A percentile compares a stretch with the other conserved stretches of the same genome.
These are phyloP conservation scores for Myriangium duriaei DNA, from an alignment of 2,329 filamentous ascomycete genomes.

Conservation along the genomic window DNA sequence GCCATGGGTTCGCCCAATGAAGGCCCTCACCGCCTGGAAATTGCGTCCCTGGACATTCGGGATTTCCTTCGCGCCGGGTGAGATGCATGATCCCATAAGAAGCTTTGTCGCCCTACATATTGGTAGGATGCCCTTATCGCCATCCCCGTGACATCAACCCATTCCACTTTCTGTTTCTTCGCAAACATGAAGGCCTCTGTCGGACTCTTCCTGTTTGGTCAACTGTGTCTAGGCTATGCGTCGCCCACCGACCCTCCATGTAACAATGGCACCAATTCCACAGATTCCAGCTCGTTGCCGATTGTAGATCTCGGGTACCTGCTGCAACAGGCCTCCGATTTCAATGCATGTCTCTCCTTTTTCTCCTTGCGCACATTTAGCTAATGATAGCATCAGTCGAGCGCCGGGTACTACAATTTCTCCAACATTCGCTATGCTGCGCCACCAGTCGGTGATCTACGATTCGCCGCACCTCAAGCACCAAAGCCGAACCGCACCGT, in stretches of 20 bases:
- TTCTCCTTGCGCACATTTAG: background rate
- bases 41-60: too few relatives aligned
- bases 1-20: too few relatives aligned
- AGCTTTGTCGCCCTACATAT: too few relatives aligned
- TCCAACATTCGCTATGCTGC: constrained; percentile 45
- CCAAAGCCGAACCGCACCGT: constrained; percentile 30
- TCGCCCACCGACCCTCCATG: background rate
- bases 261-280: background rate
- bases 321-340: constrained; percentile 34
- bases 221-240: constrained; percentile 1
- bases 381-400: constrained; percentile 8
- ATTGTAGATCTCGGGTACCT: constrained; percentile 44
- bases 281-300: constrained; percentile 20
- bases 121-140: too few relatives aligned
- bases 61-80: too few relatives aligned
- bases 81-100: too few relatives aligned
- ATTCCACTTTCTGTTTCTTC: background rate
- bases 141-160: too few relatives aligned
- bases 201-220: constrained; percentile 1
- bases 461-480: constrained; percentile 6
- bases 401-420: constrained; percentile 36
- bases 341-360: constrained; percentile 23
- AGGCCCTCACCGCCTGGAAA: too few relatives aligned
- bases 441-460: constrained; percentile 30
- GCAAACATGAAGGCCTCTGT: constrained; percentile 6